Evolutionary conservation across 2,329 filamentous ascomycete species (phyloP), one percentile per base, ranked within the genome.

Genomic region (Fusarium luffae): DNA sequence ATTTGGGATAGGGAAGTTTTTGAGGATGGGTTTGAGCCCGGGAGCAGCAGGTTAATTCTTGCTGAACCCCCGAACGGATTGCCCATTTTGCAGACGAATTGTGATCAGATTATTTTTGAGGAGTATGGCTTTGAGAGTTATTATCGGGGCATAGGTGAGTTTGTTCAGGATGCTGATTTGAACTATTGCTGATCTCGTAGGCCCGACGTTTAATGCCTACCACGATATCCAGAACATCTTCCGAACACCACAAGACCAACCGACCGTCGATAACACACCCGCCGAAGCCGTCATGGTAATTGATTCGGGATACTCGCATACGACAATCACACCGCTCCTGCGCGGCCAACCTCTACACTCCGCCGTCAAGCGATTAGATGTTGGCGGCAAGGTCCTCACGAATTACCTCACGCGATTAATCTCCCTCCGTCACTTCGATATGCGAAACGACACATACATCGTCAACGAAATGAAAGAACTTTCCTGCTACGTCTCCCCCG

Each of bases 391-490:
- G 80, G 88, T 97, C 54, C 83, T 99, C 66, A 98, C 95, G 23
- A 98, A 98, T 78, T 92, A 97, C 77, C 85, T 99, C 34, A 95
- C 96, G 49, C 92, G 96, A 59, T 86, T 97, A 18, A 89, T 98
- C 19, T 98, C 94, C 2, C 86, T 97, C 16, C 91, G 96, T 9
- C 94, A 98, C 76, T 97, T 97, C 79, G 95, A 98, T 78, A 94
- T 99, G 89, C 90, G 96, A 67, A 94, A 97, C 78, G 96, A 99
- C 74, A 91, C 92, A 1, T 91, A 97, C 78, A 91, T 98, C 52
- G 93, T 98, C 77, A 97, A 97, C 75, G 93, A 98, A 79, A 94
- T 98, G 80, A 99, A 99, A 77, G 96, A 99, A 78, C 86, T 91
- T 7, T 90, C 92, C 1, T 97, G 93, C 77, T 98, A 92, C 74